Conservation (phyloP, 108 stramenopile species). For the Nannochloropsis salina region DNA sequence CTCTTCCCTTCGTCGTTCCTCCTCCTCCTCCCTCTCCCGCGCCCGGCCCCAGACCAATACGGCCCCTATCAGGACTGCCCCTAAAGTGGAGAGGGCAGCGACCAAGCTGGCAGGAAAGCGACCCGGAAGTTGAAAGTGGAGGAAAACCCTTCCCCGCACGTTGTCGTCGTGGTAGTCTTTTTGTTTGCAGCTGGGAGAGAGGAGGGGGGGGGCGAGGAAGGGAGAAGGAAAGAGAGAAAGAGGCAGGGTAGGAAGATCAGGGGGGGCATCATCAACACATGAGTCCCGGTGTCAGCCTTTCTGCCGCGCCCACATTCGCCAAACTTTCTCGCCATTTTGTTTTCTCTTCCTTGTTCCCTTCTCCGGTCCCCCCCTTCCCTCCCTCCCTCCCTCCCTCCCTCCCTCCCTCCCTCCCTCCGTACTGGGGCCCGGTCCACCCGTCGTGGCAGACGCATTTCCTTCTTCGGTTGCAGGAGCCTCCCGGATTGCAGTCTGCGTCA, state of each 20-base stretch:
- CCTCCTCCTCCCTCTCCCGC: neutral
- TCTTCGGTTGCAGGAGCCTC: neutral
- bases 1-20: neutral
- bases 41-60: neutral
- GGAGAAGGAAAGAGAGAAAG: neutral
- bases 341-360: no score
- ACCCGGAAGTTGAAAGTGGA: neutral
- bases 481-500: neutral
- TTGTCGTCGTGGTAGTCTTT: neutral
- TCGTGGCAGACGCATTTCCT: neutral
- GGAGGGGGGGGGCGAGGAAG: neutral
- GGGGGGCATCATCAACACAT: neutral
- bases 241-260: neutral
- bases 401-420: neutral
- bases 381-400: constrained; percentile 10
- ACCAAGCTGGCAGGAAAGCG: neutral
- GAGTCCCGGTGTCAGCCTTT: no score
- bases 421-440: neutral
- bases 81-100: neutral
- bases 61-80: neutral
- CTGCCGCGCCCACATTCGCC: no score
- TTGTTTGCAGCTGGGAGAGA: neutral
- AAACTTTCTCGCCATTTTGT: no score
- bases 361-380: neutral
- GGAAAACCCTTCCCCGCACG: neutral